These are phyloP conservation scores for Haematococcus lacustris DNA, from an alignment of 139 green algal genomes.

Conservation along the genomic window DNA sequence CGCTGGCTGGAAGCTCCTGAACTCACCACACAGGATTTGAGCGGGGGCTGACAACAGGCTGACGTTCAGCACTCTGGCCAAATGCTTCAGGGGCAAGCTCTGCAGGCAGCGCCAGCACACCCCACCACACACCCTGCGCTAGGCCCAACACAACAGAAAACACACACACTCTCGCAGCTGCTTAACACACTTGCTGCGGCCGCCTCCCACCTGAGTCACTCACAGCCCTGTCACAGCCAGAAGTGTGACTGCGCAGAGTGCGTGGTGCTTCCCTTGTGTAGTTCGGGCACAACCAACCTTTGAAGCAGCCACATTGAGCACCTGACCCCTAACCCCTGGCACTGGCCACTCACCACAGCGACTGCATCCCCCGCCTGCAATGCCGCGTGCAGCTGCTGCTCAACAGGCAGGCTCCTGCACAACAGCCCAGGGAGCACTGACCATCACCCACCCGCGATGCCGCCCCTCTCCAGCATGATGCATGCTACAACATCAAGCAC, in stretches of 20 bases:
- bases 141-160: background rate
- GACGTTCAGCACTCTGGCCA: conserved; percentile 44
- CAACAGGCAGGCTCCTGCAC: conserved; percentile 23
- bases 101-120: conserved; percentile 6
- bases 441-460: too few relatives aligned
- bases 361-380: conserved; percentile 20
- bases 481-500: too few relatives aligned
- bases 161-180: background rate
- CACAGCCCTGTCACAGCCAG: background rate
- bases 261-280: background rate
- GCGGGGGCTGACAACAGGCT: conserved; percentile 42
- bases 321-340: background rate
- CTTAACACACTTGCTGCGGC: background rate
- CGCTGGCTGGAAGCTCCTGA: background rate
- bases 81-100: conserved; percentile 57
- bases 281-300: background rate
- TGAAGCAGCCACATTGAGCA: background rate
- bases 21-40: conserved; percentile 52
- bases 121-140: background rate
- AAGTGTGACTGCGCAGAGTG: background rate
- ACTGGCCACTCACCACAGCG: conserved; percentile 19
- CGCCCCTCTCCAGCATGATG: too few relatives aligned
- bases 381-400: conserved; percentile 41
- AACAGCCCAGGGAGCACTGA: background rate
- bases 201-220: background rate